Evolutionary conservation across 2,329 filamentous ascomycete genomes (phyloP).

Genomic region (Aureobasidium vineae): DNA sequence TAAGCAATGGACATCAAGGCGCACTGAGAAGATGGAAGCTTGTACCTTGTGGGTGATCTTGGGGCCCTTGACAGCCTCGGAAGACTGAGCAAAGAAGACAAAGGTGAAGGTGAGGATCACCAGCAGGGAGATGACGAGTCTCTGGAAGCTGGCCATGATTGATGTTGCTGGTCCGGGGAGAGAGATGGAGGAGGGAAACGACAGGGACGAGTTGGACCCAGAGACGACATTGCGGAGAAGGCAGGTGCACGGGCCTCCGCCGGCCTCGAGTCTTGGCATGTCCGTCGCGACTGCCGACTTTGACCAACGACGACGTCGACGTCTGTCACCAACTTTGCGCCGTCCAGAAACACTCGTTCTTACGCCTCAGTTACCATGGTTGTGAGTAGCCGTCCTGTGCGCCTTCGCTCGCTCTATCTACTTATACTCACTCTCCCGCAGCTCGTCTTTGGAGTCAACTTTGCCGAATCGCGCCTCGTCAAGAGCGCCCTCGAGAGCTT

Average conservation of each 20-base stretch:
- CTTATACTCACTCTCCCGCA: conserved; percentile 1
- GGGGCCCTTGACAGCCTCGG: conserved; percentile 73
- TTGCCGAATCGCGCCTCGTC: conserved; percentile 78
- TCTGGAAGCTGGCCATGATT: conserved; percentile 73
- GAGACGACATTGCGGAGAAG: background rate
- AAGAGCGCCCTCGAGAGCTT: conserved; percentile 69
- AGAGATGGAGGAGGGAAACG: background rate
- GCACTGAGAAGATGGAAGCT: background rate
- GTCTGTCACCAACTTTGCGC: conserved; percentile 1
- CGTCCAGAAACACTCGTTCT: background rate
- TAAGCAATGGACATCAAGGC: background rate
- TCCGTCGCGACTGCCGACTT: conserved; percentile 4
- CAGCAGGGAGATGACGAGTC: conserved; percentile 67
- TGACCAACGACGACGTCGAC: conserved; percentile 1
- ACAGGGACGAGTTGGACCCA: background rate
- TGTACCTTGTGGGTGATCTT: conserved; percentile 89
- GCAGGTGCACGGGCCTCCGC: background rate
- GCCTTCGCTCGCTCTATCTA: background rate
- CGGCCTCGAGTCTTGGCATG: conserved; percentile 1
- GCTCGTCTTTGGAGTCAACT: conserved; percentile 83
- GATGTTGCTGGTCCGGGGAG: conserved; percentile 27
- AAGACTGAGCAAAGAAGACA: conserved; percentile 71
- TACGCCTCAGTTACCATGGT: conserved; percentile 22
- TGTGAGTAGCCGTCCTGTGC: conserved; percentile 18
- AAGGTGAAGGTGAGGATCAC: conserved; percentile 74